Percentiles rank a stretch among this genome's conserved stretches.
Conservation (phyloP, 441 rosid genomes). For the Pelargonium citronellum region DNA sequence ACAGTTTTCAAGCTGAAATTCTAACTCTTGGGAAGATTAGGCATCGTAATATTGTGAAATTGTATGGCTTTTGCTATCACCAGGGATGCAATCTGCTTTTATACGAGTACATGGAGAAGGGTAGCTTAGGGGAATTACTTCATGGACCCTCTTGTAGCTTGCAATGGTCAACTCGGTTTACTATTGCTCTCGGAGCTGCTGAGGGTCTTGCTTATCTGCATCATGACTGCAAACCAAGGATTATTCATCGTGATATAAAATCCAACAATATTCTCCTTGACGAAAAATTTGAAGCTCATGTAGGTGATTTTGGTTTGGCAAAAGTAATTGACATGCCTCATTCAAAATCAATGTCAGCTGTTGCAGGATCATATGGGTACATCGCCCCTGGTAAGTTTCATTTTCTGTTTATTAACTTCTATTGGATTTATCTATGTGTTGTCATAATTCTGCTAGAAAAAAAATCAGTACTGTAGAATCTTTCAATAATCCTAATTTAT, state of each 20-base stretch:
- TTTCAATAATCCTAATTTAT: no score
- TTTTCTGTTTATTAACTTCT: conserved; percentile 14
- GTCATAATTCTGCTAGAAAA: no score
- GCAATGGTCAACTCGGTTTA: conserved; percentile 82
- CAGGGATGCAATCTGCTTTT: conserved; percentile 76
- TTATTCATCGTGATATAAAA: conserved; percentile 89
- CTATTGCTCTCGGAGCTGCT: conserved; percentile 89
- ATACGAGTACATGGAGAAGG: conserved; percentile 80
- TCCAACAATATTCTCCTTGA: conserved; percentile 85
- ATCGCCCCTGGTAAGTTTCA: conserved; percentile 80
- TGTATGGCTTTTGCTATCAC: conserved; percentile 78
- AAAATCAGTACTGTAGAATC: no score
- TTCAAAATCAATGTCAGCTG: conserved; percentile 89
- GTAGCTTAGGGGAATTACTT: conserved; percentile 84
- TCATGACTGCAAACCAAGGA: conserved; percentile 91
- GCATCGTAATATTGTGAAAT: conserved; percentile 92
- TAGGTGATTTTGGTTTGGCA: conserved; percentile 96
- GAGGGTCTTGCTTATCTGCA: conserved; percentile 95
- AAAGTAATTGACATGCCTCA: conserved; percentile 96
- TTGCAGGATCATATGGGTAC: conserved; percentile 96
- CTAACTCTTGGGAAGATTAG: conserved; percentile 82
- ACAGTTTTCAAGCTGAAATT: conserved; percentile 90
- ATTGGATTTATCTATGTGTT: neutral
- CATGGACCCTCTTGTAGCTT: conserved; percentile 55
- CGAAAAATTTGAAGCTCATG: conserved; percentile 85